A percentile compares a stretch with the other conserved stretches of the same genome.
Conservation (phyloP, 306 rosid species). For the Cucumis sativus region DNA sequence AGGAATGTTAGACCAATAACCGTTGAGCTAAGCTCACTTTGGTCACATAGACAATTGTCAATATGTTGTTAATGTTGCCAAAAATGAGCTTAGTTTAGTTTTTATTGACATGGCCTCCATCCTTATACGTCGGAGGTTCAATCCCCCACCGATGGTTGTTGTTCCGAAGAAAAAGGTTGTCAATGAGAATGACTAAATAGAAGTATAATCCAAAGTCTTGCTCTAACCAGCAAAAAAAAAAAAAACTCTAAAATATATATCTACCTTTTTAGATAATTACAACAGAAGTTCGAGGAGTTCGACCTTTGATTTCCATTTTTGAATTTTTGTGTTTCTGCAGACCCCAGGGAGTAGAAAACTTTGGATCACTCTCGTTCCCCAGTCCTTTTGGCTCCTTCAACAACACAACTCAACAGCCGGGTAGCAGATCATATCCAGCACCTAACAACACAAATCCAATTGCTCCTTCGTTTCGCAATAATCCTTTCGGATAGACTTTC, state of each 20-base stretch:
- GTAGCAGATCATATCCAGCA: conserved; percentile 8
- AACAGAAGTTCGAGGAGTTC: background rate
- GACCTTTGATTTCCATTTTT: background rate
- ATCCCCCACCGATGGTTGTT: no score
- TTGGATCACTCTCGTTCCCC: background rate
- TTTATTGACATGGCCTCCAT: no score
- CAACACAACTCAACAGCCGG: background rate
- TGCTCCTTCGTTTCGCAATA: conserved; percentile 28
- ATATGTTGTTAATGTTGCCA: no score
- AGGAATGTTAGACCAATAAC: no score
- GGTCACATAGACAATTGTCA: no score
- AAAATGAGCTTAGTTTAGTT: no score
- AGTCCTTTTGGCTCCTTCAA: background rate
- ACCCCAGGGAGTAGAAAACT: background rate
- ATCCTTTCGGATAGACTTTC: conserved; percentile 52
- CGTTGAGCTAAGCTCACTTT: no score
- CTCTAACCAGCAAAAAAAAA: no score
- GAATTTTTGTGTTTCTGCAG: background rate
- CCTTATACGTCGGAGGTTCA: no score
- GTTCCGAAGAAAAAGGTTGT: no score
- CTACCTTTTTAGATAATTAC: background rate
- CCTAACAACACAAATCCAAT: conserved; percentile 7
- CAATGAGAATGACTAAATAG: background rate
- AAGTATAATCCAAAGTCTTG: background rate
- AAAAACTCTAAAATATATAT: background rate